Percentiles rank a stretch among this genome's conserved stretches.
phyloP scores from a whole-genome alignment of 495 filamentous ascomycete species.

The Aspergillus mulundensis region DNA sequence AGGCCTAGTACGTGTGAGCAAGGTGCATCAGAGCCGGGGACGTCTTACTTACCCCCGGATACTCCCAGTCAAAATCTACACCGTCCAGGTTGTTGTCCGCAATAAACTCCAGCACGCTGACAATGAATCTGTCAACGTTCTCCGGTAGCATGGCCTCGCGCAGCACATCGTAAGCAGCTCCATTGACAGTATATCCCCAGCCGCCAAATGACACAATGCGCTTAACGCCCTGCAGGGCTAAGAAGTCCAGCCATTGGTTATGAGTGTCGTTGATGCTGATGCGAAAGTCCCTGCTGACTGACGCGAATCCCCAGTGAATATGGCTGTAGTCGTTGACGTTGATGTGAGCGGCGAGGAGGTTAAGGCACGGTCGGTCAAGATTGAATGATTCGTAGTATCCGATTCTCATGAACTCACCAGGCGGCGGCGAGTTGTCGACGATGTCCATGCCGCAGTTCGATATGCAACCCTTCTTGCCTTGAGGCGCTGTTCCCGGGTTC shows the following conservation, averaged over 20 bases:
- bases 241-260: constrained; percentile 26
- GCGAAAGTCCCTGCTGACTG: constrained; percentile 24
- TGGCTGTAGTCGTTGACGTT: constrained; percentile 33
- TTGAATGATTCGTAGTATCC: constrained; percentile 12
- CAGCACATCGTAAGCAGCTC: constrained; percentile 32
- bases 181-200: constrained; percentile 40
- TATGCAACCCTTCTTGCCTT: constrained; percentile 7
- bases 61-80: constrained; percentile 43
- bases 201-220: constrained; percentile 46
- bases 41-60: constrained; percentile 19
- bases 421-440: not conserved
- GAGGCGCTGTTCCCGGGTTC: constrained; percentile 11
- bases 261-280: constrained; percentile 22
- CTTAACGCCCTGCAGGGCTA: constrained; percentile 20
- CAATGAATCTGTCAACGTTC: constrained; percentile 33
- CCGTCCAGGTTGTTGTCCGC: constrained; percentile 32
- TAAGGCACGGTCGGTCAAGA: constrained; percentile 22
- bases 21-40: not conserved
- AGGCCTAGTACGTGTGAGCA: constrained; percentile 6
- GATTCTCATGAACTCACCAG: constrained; percentile 5
- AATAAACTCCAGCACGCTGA: constrained; percentile 34
- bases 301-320: constrained; percentile 43
- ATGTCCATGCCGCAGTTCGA: constrained; percentile 10
- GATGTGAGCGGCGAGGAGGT: constrained; percentile 9
- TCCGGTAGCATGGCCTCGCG: constrained; percentile 29